These are phyloP conservation scores for Naganishia cerealis DNA, from an alignment of 1,284 basidiomycete species.

Conservation along the genomic window DNA sequence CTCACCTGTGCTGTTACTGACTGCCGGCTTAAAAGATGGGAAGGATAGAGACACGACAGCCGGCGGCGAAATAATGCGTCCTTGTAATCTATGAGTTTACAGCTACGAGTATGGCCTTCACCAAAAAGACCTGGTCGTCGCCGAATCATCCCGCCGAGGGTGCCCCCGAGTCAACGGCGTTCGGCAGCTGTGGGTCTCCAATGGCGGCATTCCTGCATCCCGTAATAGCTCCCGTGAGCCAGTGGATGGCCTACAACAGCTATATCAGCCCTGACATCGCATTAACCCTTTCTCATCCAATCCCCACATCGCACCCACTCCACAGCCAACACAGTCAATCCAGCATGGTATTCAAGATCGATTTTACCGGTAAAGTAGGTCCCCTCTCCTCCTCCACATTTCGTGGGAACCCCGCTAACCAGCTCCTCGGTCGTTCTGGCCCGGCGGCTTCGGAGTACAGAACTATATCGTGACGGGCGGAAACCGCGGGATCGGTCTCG, in stretches of 20 bases:
- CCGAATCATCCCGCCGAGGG: neutral
- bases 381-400: neutral
- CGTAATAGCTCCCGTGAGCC: neutral
- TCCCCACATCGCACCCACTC: neutral
- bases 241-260: neutral
- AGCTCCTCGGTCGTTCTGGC: neutral
- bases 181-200: neutral
- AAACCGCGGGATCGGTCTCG: slow-evolving; percentile 58
- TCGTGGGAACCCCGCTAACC: neutral
- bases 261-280: neutral
- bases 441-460: neutral
- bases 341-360: slow-evolving; percentile 33
- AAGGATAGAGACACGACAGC: too few species aligned
- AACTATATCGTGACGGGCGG: slow-evolving; percentile 52
- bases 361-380: slow-evolving; percentile 32
- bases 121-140: too few species aligned
- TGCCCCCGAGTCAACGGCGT: neutral
- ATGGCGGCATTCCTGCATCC: neutral
- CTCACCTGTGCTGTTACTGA: too few species aligned
- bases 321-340: neutral
- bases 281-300: neutral
- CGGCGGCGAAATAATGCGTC: too few species aligned
- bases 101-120: too few species aligned
- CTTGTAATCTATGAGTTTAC: too few species aligned
- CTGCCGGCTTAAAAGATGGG: too few species aligned